These are phyloP conservation scores for Rauvolfia tetraphylla DNA, from an alignment of 257 asterid species.

Conservation along the genomic window DNA sequence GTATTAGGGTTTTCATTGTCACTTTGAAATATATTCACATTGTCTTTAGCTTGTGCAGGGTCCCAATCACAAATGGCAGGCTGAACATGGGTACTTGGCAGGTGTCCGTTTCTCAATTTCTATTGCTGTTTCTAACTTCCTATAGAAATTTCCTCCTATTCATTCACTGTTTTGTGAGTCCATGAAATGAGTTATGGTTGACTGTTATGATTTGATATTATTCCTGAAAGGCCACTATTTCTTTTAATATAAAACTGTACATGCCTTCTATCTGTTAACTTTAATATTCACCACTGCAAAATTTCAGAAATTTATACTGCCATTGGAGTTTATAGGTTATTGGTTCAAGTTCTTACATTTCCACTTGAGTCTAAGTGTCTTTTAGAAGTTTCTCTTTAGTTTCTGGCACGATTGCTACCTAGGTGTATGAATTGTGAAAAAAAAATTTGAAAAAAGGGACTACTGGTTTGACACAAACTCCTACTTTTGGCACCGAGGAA, in stretches of 20 bases:
- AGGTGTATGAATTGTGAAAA: not conserved
- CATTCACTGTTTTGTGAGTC: not conserved
- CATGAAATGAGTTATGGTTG: not conserved
- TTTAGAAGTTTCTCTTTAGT: not conserved
- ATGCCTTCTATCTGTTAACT: not conserved
- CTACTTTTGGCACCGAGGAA: not conserved
- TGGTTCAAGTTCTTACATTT: not conserved
- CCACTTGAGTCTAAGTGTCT: not conserved
- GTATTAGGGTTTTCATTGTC: not conserved
- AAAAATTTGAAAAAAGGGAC: not conserved
- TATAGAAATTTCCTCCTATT: not conserved
- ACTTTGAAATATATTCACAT: constrained; percentile 7
- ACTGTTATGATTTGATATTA: not conserved
- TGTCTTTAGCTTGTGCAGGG: constrained; percentile 46
- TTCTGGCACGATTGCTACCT: not conserved
- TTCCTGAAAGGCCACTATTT: too few relatives aligned
- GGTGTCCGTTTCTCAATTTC: constrained; percentile 38
- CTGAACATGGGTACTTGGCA: constrained; percentile 99
- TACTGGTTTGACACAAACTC: not conserved
- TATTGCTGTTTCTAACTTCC: not conserved
- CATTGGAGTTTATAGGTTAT: not conserved
- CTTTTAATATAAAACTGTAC: not conserved
- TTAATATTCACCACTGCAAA: not conserved
- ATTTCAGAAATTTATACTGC: not conserved
- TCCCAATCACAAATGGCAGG: constrained; percentile 84